Conservation (phyloP, 2,329 filamentous ascomycete species). For the Hypocreales sp. region DNA sequence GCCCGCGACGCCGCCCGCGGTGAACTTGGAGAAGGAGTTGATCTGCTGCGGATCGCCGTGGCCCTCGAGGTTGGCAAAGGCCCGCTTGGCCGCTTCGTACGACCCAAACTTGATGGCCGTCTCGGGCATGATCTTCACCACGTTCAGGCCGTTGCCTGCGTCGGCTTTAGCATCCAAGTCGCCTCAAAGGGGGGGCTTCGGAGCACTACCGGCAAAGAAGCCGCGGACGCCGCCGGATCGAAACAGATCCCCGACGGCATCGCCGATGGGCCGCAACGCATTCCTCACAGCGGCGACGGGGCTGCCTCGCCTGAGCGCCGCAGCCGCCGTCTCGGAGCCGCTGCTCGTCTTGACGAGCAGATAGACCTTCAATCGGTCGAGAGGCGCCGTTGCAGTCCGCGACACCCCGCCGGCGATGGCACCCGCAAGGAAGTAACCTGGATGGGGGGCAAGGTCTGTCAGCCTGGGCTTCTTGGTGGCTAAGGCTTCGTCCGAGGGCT, state of each 20-base stretch:
- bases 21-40: constrained; percentile 72
- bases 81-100: constrained; percentile 87
- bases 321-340: constrained; percentile 35
- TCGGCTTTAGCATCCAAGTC: no score
- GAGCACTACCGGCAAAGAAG: constrained; percentile 90
- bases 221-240: constrained; percentile 72
- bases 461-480: constrained; percentile 31
- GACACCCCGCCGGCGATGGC: constrained; percentile 89
- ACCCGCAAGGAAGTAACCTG: constrained; percentile 97
- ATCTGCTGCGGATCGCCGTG: constrained; percentile 70
- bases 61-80: constrained; percentile 74
- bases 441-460: constrained; percentile 59
- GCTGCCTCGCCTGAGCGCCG: constrained; percentile 56
- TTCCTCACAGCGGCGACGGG: constrained; percentile 48
- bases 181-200: no score
- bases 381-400: constrained; percentile 84
- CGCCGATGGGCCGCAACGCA: constrained; percentile 52
- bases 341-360: constrained; percentile 72
- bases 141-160: constrained; percentile 85
- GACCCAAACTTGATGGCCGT: constrained; percentile 97
- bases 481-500: constrained; percentile 17
- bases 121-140: constrained; percentile 96
- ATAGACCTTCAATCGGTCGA: constrained; percentile 95
- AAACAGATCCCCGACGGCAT: constrained; percentile 68
- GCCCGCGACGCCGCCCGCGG: constrained; percentile 79